phyloP scores from a whole-genome alignment of 2,329 filamentous ascomycete genomes.

The Plenodomus lindquistii region DNA sequence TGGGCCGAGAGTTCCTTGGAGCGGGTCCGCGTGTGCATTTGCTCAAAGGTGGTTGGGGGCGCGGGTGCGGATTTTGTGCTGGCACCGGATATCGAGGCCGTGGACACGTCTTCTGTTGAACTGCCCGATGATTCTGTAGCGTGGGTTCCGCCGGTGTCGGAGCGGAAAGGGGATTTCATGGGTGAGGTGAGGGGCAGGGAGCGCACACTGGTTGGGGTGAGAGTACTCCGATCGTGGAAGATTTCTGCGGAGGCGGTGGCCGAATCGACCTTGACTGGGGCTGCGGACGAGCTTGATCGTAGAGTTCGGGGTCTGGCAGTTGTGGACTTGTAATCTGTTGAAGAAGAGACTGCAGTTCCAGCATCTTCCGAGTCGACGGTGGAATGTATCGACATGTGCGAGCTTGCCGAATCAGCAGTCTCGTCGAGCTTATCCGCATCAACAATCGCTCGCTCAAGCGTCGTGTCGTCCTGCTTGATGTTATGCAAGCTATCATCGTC shows the following conservation, averaged over 20 bases:
- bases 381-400: conserved; percentile 26
- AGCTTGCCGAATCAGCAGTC: conserved; percentile 22
- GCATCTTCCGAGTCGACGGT: conserved; percentile 24
- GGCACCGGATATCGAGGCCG: conserved; percentile 29
- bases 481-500: conserved; percentile 6
- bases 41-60: conserved; percentile 4
- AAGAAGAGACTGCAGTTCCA: conserved; percentile 26
- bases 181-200: conserved; percentile 63
- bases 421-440: conserved; percentile 26
- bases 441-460: conserved; percentile 14
- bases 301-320: conserved; percentile 56
- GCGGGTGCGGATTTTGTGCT: conserved; percentile 16
- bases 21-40: conserved; percentile 12
- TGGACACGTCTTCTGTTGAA: conserved; percentile 20
- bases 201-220: conserved; percentile 66
- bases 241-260: conserved; percentile 64
- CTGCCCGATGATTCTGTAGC: conserved; percentile 14
- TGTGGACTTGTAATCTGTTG: conserved; percentile 24
- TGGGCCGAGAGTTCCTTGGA: conserved; percentile 26
- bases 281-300: conserved; percentile 65
- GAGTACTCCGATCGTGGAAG: conserved; percentile 58
- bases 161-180: conserved; percentile 51
- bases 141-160: conserved; percentile 17
- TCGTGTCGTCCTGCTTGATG: conserved; percentile 14
- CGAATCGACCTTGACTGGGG: conserved; percentile 69